Evolutionary conservation across 2,329 filamentous ascomycete genomes (phyloP), one percentile per base, ranked within the genome.

Genomic region (Didymellaceae sp.): DNA sequence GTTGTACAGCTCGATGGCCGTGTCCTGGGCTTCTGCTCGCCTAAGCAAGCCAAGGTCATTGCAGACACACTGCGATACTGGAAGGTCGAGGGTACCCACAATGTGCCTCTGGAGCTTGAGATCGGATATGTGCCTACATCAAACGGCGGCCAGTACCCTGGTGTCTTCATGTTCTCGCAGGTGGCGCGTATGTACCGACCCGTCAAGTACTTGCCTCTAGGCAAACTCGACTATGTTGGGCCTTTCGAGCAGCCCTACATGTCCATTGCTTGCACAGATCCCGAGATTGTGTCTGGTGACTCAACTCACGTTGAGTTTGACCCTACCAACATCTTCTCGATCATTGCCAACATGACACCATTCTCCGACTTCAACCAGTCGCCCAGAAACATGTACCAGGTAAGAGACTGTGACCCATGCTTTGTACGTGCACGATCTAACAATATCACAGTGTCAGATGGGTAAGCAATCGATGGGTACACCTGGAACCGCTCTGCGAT

Each of bases 361-460:
- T 99, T 99, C 77, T 97, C 93, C 37, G 91, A 99, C 72, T 96
- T 96, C 78, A 99, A 99, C 76, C 94, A 99, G 75, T 97, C 92
- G 11, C 94, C 94, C 1, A 83, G 94, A 82, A 99, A 99, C 77
- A 97, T 97, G 93, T 99, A 97, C 73, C 90, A 45, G 22, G 16
- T 18, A n/a, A n/a, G n/a, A n/a, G n/a, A n/a, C n/a, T n/a, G n/a
- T n/a, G n/a, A n/a, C n/a, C n/a, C n/a, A 20, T 14, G 11, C 11
- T 6, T n/a, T 65, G 8, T 35, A 13, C 10, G n/a, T 35, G 17
- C 30, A 32, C 18, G 2, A 7, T 4, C 30, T 32, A 17, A 32
- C 30, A 17, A 32, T 4, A 5, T 9, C 16, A 3, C 14, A 32
- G 30, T 46, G 63, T 78, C 94, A 97, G 43, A 67, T 68, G 94